A percentile compares a stretch with the other conserved stretches of the same genome.
phyloP scores from a whole-genome alignment of 2,329 filamentous ascomycete genomes.

The Thielaviopsis ethacetica region DNA sequence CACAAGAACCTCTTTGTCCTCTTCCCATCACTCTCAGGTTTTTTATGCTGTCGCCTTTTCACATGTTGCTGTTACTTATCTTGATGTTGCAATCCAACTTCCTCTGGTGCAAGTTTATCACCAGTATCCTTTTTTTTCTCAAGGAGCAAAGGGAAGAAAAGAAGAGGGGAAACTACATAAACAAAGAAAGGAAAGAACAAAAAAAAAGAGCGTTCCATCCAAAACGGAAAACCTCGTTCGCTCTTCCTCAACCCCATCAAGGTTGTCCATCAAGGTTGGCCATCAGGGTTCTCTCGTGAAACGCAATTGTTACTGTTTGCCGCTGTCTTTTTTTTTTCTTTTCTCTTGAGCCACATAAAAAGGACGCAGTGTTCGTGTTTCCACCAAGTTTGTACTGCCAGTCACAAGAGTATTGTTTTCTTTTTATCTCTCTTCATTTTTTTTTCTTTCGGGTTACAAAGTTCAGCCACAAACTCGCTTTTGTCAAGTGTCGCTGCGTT shows the following conservation, averaged over 20 bases:
- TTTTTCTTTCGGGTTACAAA: too few species aligned
- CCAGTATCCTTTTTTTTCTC: neutral
- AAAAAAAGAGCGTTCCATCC: neutral
- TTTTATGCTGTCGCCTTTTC: too few species aligned
- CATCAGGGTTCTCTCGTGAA: constrained; percentile 10
- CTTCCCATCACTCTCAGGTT: neutral
- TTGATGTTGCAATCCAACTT: too few species aligned
- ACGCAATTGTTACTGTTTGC: neutral
- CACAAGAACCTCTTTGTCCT: neutral
- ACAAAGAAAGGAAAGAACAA: neutral
- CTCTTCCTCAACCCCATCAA: neutral
- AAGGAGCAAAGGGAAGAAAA: too few species aligned
- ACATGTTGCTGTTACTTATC: neutral
- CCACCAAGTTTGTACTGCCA: too few species aligned
- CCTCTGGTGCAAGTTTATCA: neutral
- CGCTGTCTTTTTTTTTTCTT: neutral
- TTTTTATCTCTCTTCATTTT: too few species aligned
- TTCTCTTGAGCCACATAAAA: too few species aligned
- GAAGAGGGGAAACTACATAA: too few species aligned
- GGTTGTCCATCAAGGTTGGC: constrained; percentile 12
- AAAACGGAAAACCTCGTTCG: too few species aligned
- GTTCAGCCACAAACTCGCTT: too few species aligned
- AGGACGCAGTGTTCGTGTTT: too few species aligned
- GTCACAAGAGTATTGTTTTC: too few species aligned
- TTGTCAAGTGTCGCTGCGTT: neutral